Conservation (phyloP, 208 protist species). For the Leishmania major region DNA sequence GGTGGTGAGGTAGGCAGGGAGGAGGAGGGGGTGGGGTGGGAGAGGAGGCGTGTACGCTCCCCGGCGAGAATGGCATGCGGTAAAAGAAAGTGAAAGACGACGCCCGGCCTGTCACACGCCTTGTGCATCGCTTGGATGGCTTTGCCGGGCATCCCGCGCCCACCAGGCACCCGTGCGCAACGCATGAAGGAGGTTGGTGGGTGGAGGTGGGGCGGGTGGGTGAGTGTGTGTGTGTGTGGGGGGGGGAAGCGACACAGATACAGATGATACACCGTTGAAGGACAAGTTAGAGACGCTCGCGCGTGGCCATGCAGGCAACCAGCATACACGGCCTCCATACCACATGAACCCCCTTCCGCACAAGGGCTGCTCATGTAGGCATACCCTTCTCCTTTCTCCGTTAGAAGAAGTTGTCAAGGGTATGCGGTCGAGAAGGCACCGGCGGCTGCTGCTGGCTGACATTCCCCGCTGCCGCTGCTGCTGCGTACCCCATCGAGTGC, state of each 20-base stretch:
- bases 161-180: not conserved
- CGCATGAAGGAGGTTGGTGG: not conserved
- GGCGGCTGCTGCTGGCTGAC: not conserved
- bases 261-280: not conserved
- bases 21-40: not conserved
- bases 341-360: no score
- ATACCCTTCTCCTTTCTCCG: not conserved
- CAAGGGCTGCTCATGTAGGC: not conserved
- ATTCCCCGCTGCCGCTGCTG: not conserved
- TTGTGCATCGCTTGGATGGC: not conserved
- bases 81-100: not conserved
- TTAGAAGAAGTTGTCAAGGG: slow-evolving; percentile 53
- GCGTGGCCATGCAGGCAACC: not conserved
- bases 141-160: not conserved
- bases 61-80: not conserved
- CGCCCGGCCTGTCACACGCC: not conserved
- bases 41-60: not conserved
- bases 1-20: not conserved
- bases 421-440: not conserved
- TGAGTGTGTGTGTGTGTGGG: not conserved
- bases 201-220: not conserved
- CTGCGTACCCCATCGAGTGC: not conserved
- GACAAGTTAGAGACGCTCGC: not conserved
- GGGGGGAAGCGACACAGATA: not conserved
- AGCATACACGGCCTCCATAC: no score